Evolutionary conservation across 2,329 filamentous ascomycete genomes (phyloP).

Genomic region (Sarocladiaceae sp.): DNA sequence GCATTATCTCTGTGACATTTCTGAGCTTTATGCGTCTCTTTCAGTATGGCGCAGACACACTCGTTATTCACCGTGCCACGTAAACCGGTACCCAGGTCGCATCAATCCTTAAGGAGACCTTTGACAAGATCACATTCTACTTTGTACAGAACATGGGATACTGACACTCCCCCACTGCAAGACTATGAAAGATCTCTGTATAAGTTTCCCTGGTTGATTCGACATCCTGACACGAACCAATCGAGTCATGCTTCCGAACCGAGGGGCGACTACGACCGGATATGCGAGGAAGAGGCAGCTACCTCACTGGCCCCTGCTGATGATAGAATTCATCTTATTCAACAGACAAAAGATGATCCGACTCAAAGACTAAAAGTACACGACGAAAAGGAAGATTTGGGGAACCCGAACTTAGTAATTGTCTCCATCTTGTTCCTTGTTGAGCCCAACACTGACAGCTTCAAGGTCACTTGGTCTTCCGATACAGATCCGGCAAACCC

Average conservation of each 20-base stretch:
- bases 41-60: background rate
- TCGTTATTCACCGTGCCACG: background rate
- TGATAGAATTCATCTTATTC: background rate
- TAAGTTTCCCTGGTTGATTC: slow-evolving; percentile 24
- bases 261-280: background rate
- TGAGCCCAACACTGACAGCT: background rate
- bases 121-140: background rate
- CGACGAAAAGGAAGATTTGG: background rate
- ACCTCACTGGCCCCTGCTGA: background rate
- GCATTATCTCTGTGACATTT: too few relatives aligned
- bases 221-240: background rate
- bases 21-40: too few relatives aligned
- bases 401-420: background rate
- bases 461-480: slow-evolving; percentile 39
- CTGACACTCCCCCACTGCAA: background rate
- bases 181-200: slow-evolving; percentile 24
- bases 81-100: background rate
- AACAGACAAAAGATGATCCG: too few relatives aligned
- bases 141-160: background rate
- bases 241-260: background rate
- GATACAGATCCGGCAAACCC: slow-evolving; percentile 36
- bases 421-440: background rate
- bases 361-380: too few relatives aligned
- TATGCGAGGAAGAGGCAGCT: background rate
- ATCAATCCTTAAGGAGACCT: background rate